Conservation (phyloP, 345 rosid species). For the Hypericum perforatum region DNA sequence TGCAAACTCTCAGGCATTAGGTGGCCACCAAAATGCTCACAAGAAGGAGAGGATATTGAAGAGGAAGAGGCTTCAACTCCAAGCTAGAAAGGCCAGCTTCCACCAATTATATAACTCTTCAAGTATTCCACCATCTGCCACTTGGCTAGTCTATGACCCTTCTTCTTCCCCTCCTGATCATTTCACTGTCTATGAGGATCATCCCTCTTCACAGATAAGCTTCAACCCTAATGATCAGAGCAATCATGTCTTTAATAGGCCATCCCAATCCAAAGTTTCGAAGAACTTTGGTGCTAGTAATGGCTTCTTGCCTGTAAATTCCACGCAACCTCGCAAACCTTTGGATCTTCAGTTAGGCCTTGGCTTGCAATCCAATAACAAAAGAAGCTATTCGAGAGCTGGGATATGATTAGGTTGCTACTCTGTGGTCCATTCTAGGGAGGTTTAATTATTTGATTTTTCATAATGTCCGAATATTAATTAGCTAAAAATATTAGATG, state of each 20-base stretch:
- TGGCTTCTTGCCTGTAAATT: constrained; percentile 26
- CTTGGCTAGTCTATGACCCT: background rate
- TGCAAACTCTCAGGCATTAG: constrained; percentile 26
- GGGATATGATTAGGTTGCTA: constrained; percentile 6
- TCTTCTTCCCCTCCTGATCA: constrained; percentile 22
- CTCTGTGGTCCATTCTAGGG: no score
- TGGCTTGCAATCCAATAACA: constrained; percentile 26
- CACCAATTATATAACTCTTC: background rate
- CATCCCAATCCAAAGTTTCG: constrained; percentile 17
- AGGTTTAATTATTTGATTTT: no score
- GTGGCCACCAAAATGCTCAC: constrained; percentile 29
- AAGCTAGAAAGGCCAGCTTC: constrained; percentile 10
- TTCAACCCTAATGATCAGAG: constrained; percentile 34
- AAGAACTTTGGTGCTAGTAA: constrained; percentile 17
- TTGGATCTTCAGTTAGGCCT: constrained; percentile 70
- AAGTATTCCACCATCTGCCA: background rate
- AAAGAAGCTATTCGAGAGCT: constrained; percentile 21
- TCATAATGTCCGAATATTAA: no score
- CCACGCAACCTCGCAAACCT: constrained; percentile 40
- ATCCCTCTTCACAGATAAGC: constrained; percentile 42
- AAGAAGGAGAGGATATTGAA: constrained; percentile 20
- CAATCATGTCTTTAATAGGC: constrained; percentile 3
- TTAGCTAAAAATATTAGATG: no score
- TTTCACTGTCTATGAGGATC: constrained; percentile 32
- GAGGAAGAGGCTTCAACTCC: constrained; percentile 23